Evolutionary conservation across 257 asterid species (phyloP).

Genomic region (Rehmannia glutinosa): DNA sequence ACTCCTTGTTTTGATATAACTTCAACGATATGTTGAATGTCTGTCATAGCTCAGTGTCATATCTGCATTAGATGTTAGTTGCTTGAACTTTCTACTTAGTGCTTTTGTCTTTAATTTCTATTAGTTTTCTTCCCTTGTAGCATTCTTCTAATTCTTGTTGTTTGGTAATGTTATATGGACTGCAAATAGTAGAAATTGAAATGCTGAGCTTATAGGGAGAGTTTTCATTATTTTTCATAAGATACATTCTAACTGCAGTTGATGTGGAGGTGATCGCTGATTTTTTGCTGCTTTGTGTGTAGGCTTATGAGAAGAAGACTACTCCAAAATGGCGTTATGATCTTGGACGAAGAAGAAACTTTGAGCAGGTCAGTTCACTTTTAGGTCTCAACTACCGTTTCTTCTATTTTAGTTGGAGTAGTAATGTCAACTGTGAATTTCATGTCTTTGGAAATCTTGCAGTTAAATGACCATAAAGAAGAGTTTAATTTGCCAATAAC

Average conservation of each 20-base stretch:
- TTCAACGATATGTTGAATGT: constrained; percentile 1
- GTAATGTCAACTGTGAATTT: constrained; percentile 4
- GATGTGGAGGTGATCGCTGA: constrained; percentile 4
- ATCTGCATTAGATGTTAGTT: neutral
- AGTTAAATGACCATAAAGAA: neutral
- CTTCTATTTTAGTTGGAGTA: neutral
- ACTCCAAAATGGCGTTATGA: constrained; percentile 95
- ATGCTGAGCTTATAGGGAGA: neutral
- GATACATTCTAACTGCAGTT: neutral
- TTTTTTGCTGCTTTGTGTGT: constrained; percentile 22
- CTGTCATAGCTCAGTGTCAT: neutral
- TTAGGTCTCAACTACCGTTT: constrained; percentile 1
- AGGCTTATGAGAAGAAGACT: constrained; percentile 95
- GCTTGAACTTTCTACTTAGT: neutral
- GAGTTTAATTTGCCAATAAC: neutral
- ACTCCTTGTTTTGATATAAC: constrained; percentile 9
- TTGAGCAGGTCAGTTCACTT: constrained; percentile 61
- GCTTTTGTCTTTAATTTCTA: neutral
- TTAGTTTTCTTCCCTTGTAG: neutral
- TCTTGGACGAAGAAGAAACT: constrained; percentile 87
- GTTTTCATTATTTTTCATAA: neutral
- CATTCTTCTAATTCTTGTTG: neutral
- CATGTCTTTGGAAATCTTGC: neutral
- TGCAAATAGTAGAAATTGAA: neutral
- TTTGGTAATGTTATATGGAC: neutral